Base-by-base conservation (phyloP, 345 rosid genomes). In the Dipteronia dyeriana region DNA sequence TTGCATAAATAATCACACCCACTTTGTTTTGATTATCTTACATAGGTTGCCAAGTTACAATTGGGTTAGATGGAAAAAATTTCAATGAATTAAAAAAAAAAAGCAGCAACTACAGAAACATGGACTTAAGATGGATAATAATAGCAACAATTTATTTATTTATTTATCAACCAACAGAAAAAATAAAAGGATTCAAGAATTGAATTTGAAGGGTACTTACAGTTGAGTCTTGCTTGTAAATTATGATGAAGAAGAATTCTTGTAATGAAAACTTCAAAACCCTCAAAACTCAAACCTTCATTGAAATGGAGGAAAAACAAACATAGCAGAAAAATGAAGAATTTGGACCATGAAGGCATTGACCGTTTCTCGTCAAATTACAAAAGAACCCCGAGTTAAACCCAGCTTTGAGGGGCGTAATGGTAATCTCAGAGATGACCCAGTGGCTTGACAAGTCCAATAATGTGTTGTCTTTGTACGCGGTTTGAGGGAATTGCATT, bases 171-270 rank as follows among this genome's bases (percentile, higher is more conserved):
- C 41, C 19, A 23, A 16, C 12, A 74, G 22, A 39, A 1, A 4
- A 20, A 41, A 13, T 56, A n/a, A 39, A 59, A 41, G 25, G 47
- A 60, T 20, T 17, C 22, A 16, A 61, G 31, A 16, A 13, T 4
- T n/a, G 61, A 56, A 17, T 34, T 34, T 34, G 38, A 4, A 34
- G 38, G 38, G 6, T 26, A 74, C 61, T 74, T 74, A 63, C 77
- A 61, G 31, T 43, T 29, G 38, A 17, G 45, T n/a, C 34, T 12
- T 68, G 17, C 26, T 26, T 26, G 26, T 10, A 62, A 65, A 20
- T 29, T 20, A 34, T 31, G 20, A 65, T 41, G 1, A n/a, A 54
- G 49, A 67, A 39, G 13, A 20, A 23, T 25, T 43, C 19, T n/a
- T 14, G 69, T 3, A 43, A 19, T 49, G 3, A 26, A 38, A 70